Percentiles rank a stretch among this genome's conserved stretches.
These are phyloP conservation scores for Mycena crocata DNA, from an alignment of 768 basidiomycete genomes.

Conservation along the genomic window DNA sequence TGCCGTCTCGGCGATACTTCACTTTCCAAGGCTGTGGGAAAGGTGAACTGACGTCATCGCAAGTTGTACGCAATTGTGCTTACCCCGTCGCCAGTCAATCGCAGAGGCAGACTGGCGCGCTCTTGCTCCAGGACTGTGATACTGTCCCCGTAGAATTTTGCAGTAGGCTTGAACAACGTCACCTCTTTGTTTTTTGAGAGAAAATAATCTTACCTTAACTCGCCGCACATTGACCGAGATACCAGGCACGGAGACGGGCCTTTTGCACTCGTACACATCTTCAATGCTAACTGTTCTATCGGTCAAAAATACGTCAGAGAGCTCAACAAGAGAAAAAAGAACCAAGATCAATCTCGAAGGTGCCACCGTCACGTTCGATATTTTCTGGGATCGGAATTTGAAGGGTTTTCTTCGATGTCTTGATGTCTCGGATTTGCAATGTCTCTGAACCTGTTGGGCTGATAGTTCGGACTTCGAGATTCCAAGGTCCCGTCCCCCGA, in stretches of 20 bases:
- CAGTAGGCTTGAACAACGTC: constrained; percentile 73
- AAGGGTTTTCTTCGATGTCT: constrained; percentile 64
- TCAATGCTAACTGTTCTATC: constrained; percentile 76
- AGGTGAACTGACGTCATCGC: constrained; percentile 7
- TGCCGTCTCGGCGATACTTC: constrained; percentile 71
- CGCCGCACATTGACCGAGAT: constrained; percentile 87
- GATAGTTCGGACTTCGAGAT: constrained; percentile 83
- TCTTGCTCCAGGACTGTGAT: constrained; percentile 82
- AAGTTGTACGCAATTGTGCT: constrained; percentile 40
- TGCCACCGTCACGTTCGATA: constrained; percentile 76
- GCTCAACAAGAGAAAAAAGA: not conserved
- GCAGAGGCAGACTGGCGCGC: constrained; percentile 76
- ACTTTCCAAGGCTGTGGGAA: constrained; percentile 85
- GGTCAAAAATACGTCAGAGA: constrained; percentile 21
- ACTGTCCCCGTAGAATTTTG: constrained; percentile 81
- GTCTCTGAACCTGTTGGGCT: constrained; percentile 76
- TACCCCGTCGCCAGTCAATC: constrained; percentile 93
- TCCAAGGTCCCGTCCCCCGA: constrained; percentile 93
- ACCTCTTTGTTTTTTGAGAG: not conserved
- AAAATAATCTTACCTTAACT: constrained; percentile 64
- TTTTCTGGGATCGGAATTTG: constrained; percentile 75
- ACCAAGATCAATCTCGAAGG: constrained; percentile 86
- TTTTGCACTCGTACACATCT: constrained; percentile 90
- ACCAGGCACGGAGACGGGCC: constrained; percentile 79
- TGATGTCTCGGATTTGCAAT: constrained; percentile 66